phyloP scores from a whole-genome alignment of 2,329 filamentous ascomycete species.

The Fusarium sp. region DNA sequence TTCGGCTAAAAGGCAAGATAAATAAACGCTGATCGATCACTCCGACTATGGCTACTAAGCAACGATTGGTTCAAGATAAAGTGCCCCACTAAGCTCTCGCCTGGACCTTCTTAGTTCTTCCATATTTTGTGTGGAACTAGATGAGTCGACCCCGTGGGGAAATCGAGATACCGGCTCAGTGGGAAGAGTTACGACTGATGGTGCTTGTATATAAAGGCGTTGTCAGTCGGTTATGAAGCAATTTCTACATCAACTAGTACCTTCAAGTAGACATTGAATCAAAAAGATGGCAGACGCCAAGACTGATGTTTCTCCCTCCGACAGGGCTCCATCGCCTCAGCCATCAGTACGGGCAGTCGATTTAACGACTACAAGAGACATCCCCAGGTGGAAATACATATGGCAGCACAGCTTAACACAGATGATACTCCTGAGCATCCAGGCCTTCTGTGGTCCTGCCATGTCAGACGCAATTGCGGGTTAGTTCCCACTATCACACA shows the following conservation, averaged over 20 bases:
- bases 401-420: constrained; percentile 20
- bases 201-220: background rate
- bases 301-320: constrained; percentile 1
- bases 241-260: too few species aligned
- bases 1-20: background rate
- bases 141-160: background rate
- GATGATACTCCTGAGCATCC: constrained; percentile 24
- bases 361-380: background rate
- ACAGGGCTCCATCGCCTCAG: background rate
- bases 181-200: background rate
- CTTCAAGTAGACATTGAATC: background rate
- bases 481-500: rapidly evolving
- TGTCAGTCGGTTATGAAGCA: background rate
- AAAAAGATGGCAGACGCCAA: constrained; percentile 3
- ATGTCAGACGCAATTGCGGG: constrained; percentile 26
- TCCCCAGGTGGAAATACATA: constrained; percentile 17
- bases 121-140: background rate
- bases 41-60: background rate
- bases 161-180: background rate
- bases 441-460: constrained; percentile 22
- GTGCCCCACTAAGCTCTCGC: background rate
- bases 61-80: background rate
- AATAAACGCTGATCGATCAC: background rate
- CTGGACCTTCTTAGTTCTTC: constrained; percentile 4
- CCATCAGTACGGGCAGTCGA: constrained; percentile 1